phyloP scores from a whole-genome alignment of 73 alveolate species.

The Paramecium octaurelia region DNA sequence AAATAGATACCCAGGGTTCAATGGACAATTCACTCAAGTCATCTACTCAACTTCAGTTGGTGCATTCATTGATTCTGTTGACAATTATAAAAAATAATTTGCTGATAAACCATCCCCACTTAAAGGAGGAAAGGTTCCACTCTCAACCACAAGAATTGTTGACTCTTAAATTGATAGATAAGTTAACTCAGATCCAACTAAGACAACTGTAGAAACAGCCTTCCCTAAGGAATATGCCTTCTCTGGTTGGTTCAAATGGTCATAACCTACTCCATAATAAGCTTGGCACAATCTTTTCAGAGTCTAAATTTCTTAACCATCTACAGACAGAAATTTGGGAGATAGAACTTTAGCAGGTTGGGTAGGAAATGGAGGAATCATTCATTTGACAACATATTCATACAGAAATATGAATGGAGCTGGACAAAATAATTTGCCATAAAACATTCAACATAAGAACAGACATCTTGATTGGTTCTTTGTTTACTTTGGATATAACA shows the following conservation, averaged over 20 bases:
- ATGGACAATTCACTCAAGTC: conserved; percentile 12
- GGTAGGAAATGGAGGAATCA: conserved; percentile 43
- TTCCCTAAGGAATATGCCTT: conserved; percentile 46
- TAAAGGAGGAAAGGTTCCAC: not conserved
- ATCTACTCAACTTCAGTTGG: not conserved
- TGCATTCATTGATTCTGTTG: not conserved
- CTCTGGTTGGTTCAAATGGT: conserved; percentile 44
- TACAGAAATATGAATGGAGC: conserved; percentile 56
- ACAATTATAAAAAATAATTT: not conserved
- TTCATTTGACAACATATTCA: conserved; percentile 23
- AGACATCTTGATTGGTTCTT: conserved; percentile 39
- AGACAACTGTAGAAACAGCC: not conserved
- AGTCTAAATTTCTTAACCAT: not conserved
- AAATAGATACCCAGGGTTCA: conserved; percentile 44
- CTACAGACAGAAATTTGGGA: conserved; percentile 6
- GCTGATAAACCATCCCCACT: not conserved
- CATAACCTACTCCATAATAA: not conserved
- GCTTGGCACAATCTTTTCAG: conserved; percentile 47
- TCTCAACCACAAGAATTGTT: not conserved
- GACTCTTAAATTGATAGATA: not conserved
- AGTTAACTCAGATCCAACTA: not conserved
- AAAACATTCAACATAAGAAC: conserved; percentile 7
- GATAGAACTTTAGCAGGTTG: conserved; percentile 22
- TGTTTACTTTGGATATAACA: conserved; percentile 28
- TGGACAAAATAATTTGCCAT: not conserved